Evolutionary conservation across 345 rosid species (phyloP).

Genomic region (Adansonia digitata): DNA sequence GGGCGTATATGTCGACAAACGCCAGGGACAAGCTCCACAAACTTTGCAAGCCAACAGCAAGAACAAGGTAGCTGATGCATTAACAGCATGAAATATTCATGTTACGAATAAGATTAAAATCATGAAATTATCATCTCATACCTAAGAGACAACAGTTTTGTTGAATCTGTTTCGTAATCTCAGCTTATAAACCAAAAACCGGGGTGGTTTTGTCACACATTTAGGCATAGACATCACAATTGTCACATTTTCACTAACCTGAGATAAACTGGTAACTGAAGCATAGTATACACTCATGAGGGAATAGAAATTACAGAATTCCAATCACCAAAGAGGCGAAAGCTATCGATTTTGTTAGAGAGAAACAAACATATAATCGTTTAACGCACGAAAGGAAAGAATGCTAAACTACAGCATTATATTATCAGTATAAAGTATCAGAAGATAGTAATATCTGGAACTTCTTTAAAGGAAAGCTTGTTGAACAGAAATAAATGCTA

Average conservation of each 20-base stretch:
- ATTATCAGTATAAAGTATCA: not conserved
- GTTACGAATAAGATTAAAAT: not conserved
- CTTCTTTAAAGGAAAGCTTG: not conserved
- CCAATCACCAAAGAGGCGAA: not conserved
- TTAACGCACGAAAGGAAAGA: not conserved
- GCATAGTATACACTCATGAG: not conserved
- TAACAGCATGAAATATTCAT: conserved; percentile 7
- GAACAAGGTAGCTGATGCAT: conserved; percentile 58
- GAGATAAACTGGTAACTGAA: not conserved
- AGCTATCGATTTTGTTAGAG: not conserved
- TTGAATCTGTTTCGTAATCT: not conserved
- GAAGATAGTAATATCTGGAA: not conserved
- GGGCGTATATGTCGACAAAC: conserved; percentile 54
- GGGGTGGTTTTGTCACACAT: not conserved
- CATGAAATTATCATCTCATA: not conserved
- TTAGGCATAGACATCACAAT: not conserved
- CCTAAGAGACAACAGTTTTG: not conserved
- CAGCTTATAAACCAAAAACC: not conserved
- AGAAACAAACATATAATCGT: not conserved
- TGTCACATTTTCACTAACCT: not conserved
- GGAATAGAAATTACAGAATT: not conserved
- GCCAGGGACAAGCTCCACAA: conserved; percentile 74
- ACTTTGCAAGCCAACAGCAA: conserved; percentile 65
- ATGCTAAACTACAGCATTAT: not conserved
- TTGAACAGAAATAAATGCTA: not conserved